These are phyloP conservation scores for Gonapodya prolifera DNA, from an alignment of 192 early-diverging fungal species.

Conservation along the genomic window DNA sequence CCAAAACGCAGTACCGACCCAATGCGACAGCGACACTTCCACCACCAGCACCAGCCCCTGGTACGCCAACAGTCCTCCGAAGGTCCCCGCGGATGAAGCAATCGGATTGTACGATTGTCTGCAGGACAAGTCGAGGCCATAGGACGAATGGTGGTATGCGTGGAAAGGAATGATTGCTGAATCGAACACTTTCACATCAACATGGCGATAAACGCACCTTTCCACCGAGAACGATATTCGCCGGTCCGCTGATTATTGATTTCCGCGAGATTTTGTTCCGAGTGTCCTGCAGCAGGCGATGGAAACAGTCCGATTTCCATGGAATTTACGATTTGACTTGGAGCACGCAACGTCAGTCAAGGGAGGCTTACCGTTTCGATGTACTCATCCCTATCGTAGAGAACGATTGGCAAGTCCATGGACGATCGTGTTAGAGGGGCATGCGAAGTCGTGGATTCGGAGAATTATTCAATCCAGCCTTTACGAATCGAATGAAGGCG, in stretches of 20 bases:
- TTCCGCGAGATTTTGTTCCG: conserved; percentile 93
- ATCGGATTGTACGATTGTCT: conserved; percentile 85
- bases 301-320: background rate
- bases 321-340: background rate
- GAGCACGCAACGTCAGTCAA: background rate
- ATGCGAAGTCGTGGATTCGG: too few relatives aligned
- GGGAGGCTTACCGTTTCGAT: conserved; percentile 70
- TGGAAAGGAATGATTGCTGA: background rate
- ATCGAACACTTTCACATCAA: background rate
- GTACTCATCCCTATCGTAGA: conserved; percentile 76
- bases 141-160: too few relatives aligned
- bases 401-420: conserved; percentile 59
- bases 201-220: too few relatives aligned
- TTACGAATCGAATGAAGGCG: too few relatives aligned
- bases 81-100: conserved; percentile 92
- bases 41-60: conserved; percentile 75
- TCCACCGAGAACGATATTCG: conserved; percentile 93
- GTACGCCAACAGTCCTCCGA: conserved; percentile 35
- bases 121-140: conserved; percentile 3
- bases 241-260: conserved; percentile 83
- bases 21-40: conserved; percentile 84
- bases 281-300: conserved; percentile 49
- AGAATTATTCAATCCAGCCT: too few relatives aligned
- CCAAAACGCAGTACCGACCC: conserved; percentile 78
- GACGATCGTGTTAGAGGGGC: too few relatives aligned